These are phyloP conservation scores for Leccinum olivaceopallidum DNA, from an alignment of 768 basidiomycete species.

Conservation along the genomic window DNA sequence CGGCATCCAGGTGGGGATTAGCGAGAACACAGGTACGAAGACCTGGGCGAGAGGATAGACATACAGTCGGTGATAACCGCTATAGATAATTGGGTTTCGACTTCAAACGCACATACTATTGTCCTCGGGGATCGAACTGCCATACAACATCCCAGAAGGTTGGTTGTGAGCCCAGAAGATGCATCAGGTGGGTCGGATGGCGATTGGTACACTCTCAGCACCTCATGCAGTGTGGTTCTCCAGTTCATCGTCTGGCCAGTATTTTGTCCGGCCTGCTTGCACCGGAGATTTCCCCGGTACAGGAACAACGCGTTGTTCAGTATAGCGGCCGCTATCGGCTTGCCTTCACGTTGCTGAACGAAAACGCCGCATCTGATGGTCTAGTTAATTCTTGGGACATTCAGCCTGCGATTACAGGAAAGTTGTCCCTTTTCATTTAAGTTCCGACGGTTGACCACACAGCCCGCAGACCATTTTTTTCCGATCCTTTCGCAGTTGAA, in stretches of 20 bases:
- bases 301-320: slow-evolving; percentile 58
- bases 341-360: slow-evolving; percentile 91
- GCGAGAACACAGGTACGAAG: slow-evolving; percentile 37
- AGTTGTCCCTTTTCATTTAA: slow-evolving; percentile 31
- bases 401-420: slow-evolving; percentile 59
- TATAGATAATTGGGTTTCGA: slow-evolving; percentile 14
- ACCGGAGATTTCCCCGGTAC: slow-evolving; percentile 47
- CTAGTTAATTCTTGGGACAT: slow-evolving; percentile 74
- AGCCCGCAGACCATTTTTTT: slow-evolving; percentile 58
- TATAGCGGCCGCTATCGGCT: slow-evolving; percentile 84
- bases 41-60: neutral
- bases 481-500: slow-evolving; percentile 64
- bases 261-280: slow-evolving; percentile 42
- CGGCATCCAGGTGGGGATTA: slow-evolving; percentile 35
- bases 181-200: slow-evolving; percentile 28
- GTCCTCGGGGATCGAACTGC: slow-evolving; percentile 26
- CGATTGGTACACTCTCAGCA: slow-evolving; percentile 1
- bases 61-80: slow-evolving; percentile 8
- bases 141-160: slow-evolving; percentile 20
- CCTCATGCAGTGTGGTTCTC: slow-evolving; percentile 20
- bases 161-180: slow-evolving; percentile 26
- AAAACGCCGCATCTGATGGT: slow-evolving; percentile 73
- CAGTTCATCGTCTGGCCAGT: slow-evolving; percentile 41
- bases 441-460: slow-evolving; percentile 18
- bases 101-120: slow-evolving; percentile 24